Percentiles rank a stretch among this genome's conserved stretches.
Evolutionary conservation across 1,139 yeast species (phyloP).

Genomic region (Cylindricascospora bacillispora): DNA sequence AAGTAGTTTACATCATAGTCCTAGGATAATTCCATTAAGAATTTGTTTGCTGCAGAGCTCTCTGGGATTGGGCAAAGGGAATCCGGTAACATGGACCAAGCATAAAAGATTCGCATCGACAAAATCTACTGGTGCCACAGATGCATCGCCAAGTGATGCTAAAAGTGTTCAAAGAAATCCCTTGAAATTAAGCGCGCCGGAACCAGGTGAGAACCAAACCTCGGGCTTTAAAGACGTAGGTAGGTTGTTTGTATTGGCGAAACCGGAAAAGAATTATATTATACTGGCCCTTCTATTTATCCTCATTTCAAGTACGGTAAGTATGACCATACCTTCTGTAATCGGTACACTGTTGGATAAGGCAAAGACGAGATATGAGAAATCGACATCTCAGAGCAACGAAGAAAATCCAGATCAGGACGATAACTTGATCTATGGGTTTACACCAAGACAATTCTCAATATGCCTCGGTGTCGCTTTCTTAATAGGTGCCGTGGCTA

Average conservation of each 20-base stretch:
- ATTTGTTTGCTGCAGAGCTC: too few relatives aligned
- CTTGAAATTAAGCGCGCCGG: too few relatives aligned
- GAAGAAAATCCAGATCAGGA: conserved; percentile 9
- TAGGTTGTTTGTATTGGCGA: conserved; percentile 40
- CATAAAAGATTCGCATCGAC: too few relatives aligned
- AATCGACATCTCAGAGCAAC: background rate
- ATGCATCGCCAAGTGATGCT: conserved; percentile 1
- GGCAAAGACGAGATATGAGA: conserved; percentile 18
- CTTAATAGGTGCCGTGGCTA: conserved; percentile 60
- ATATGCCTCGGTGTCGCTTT: conserved; percentile 44
- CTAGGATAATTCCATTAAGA: too few relatives aligned
- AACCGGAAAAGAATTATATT: conserved; percentile 39
- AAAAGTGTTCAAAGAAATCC: background rate
- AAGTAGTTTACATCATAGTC: too few relatives aligned
- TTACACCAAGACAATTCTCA: conserved; percentile 38
- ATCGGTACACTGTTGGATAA: conserved; percentile 71
- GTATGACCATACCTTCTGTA: conserved; percentile 67
- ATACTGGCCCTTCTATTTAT: conserved; percentile 50
- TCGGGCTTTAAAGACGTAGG: conserved; percentile 29
- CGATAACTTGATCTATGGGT: conserved; percentile 31
- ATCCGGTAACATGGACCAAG: too few relatives aligned
- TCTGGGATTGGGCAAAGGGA: too few relatives aligned
- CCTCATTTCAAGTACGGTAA: conserved; percentile 45
- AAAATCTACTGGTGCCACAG: conserved; percentile 3
- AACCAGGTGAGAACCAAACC: conserved; percentile 5